Evolutionary conservation across 225 moss, liverwort and hornwort species (phyloP), one percentile per base, ranked within the genome.

Genomic region (Sphagnum tenellum): DNA sequence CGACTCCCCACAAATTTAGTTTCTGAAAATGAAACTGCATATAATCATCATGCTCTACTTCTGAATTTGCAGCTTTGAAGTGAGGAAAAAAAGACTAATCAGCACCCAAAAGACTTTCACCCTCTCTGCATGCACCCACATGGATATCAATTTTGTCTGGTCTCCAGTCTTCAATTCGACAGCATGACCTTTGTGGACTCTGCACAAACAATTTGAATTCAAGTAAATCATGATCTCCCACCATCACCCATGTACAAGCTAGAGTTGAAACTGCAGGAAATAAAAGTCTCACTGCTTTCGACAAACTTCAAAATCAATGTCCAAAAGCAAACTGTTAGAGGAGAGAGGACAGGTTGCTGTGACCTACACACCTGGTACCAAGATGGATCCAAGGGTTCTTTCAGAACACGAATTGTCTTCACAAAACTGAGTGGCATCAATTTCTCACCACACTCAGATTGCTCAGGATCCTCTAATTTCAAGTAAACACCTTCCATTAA

Each of bases 181-280:
- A 82, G 64, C 82, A 82, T 6, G 82, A 76, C 57, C 71, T 75
- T 69, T 79, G 71, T 44, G 76, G 82, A 45, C 76, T 75, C 82
- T 82, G 78, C 59, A 73, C 12, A 4, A 65, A n/a, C 62, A 74
- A 29, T 29, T 29, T 29, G 29, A 59, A 9, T 49, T 51, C 11
- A 49, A 10, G 10, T 58, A 44, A 3, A 58, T 4, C 12, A 11
- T 56, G 56, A 4, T 2, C 11, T 56, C 56, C 56, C 13, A 29
- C 1, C 29, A 29, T 29, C 29, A 29, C 29, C 29, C 29, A 29
- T 29, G 29, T 29, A 29, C 29, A 29, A 29, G 29, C 29, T 29
- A 29, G 29, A 0, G 29, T 29, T 29, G 29, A 29, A 29, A 29
- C 56, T 8, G 56, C n/a, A 9, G 56, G 6, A 13, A 13, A 13